Conservation (phyloP, 441 rosid genomes). For the Erysimum pusillum region DNA sequence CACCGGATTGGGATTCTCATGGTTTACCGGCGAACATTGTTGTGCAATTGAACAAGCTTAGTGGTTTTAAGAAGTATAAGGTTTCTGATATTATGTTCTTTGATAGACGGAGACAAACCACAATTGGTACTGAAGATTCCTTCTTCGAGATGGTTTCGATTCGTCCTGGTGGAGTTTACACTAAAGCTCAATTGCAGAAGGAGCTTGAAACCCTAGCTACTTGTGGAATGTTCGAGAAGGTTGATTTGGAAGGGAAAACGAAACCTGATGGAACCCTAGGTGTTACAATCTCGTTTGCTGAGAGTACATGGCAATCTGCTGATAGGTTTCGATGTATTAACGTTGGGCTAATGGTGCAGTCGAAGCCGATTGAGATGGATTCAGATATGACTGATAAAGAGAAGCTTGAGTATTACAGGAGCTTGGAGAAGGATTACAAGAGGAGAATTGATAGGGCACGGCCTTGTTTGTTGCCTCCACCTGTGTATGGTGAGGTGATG, state of each 20-base stretch:
- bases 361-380: conserved; percentile 91
- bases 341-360: conserved; percentile 84
- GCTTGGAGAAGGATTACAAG: conserved; percentile 87
- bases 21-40: conserved; percentile 89
- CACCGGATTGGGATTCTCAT: conserved; percentile 86
- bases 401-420: conserved; percentile 79
- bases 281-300: conserved; percentile 73
- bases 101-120: conserved; percentile 64
- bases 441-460: conserved; percentile 82
- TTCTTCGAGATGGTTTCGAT: conserved; percentile 97
- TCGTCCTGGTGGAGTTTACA: conserved; percentile 84
- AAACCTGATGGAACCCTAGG: conserved; percentile 84
- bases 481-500: conserved; percentile 70
- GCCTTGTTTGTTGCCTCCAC: conserved; percentile 74
- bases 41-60: conserved; percentile 81
- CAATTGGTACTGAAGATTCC: conserved; percentile 85
- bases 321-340: conserved; percentile 87
- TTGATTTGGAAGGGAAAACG: conserved; percentile 86
- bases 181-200: conserved; percentile 78
- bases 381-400: conserved; percentile 97
- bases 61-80: conserved; percentile 84
- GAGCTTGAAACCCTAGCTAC: conserved; percentile 91
- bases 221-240: conserved; percentile 98
- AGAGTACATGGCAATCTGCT: conserved; percentile 94
- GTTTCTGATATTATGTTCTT: conserved; percentile 81